These are phyloP conservation scores for Ascochyta fabae DNA, from an alignment of 2,329 filamentous ascomycete species.

Conservation along the genomic window DNA sequence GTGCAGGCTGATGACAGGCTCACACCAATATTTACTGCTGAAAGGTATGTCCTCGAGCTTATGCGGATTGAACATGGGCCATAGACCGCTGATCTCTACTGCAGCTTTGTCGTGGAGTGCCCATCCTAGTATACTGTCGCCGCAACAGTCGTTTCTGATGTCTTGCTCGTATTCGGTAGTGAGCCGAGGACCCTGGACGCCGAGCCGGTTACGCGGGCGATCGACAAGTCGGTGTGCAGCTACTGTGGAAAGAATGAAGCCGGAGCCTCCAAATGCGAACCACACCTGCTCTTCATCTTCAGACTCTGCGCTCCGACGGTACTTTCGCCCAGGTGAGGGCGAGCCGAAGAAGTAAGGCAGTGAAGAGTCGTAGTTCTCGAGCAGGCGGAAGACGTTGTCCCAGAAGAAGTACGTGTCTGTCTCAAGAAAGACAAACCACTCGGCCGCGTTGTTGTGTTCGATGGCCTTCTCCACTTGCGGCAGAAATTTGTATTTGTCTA, in stretches of 20 bases:
- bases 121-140: slow-evolving; percentile 32
- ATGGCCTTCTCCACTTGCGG: slow-evolving; percentile 55
- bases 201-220: slow-evolving; percentile 37
- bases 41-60: slow-evolving; percentile 43
- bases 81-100: slow-evolving; percentile 34
- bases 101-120: slow-evolving; percentile 30
- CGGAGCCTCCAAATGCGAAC: slow-evolving; percentile 49
- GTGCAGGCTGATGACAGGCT: slow-evolving; percentile 43
- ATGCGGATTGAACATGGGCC: slow-evolving; percentile 51
- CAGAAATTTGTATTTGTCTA: slow-evolving; percentile 63
- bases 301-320: slow-evolving; percentile 19
- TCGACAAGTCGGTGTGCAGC: slow-evolving; percentile 56
- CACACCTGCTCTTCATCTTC: slow-evolving; percentile 46
- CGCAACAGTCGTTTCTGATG: slow-evolving; percentile 49
- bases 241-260: slow-evolving; percentile 49
- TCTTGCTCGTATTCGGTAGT: slow-evolving; percentile 18
- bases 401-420: slow-evolving; percentile 32
- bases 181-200: slow-evolving; percentile 14
- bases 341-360: slow-evolving; percentile 43
- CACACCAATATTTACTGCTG: slow-evolving; percentile 46
- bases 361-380: slow-evolving; percentile 36
- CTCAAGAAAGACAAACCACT: slow-evolving; percentile 34
- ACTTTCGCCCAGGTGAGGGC: slow-evolving; percentile 21
- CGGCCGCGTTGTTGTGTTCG: slow-evolving; percentile 16
- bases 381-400: slow-evolving; percentile 40